phyloP scores from a whole-genome alignment of 2,329 filamentous ascomycete genomes.

The Camptophora hylomeconis region DNA sequence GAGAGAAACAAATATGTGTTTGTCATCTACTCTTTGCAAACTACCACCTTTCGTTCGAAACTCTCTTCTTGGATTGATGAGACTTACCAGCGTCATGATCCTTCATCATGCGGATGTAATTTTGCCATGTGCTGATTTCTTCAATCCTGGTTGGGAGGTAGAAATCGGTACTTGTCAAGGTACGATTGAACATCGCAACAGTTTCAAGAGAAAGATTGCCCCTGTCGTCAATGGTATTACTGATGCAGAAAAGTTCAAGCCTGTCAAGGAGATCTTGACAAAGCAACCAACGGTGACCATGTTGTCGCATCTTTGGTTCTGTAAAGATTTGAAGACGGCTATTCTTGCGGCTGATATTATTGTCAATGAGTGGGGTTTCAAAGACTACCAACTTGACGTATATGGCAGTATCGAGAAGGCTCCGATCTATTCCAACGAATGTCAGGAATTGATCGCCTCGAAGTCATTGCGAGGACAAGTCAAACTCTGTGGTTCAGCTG shows the following conservation, averaged over 20 bases:
- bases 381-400: constrained; percentile 48
- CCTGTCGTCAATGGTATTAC: constrained; percentile 54
- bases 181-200: constrained; percentile 41
- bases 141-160: constrained; percentile 51
- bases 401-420: constrained; percentile 52
- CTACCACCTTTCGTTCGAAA: constrained; percentile 38
- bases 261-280: constrained; percentile 46
- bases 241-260: constrained; percentile 50
- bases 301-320: constrained; percentile 43
- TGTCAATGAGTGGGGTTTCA: constrained; percentile 53
- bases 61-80: constrained; percentile 34
- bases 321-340: constrained; percentile 52
- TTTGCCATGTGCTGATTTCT: constrained; percentile 46
- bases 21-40: constrained; percentile 37
- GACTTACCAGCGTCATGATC: constrained; percentile 34
- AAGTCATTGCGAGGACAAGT: constrained; percentile 39
- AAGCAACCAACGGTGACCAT: constrained; percentile 50
- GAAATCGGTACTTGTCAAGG: constrained; percentile 49
- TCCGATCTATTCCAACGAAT: constrained; percentile 47
- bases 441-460: constrained; percentile 44
- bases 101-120: constrained; percentile 47
- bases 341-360: constrained; percentile 52
- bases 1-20: constrained; percentile 41
- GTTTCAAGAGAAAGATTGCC: constrained; percentile 47
- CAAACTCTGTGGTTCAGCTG: constrained; percentile 42